phyloP scores from a whole-genome alignment of 148 eudicot genomes.

The Fagopyrum esculentum region DNA sequence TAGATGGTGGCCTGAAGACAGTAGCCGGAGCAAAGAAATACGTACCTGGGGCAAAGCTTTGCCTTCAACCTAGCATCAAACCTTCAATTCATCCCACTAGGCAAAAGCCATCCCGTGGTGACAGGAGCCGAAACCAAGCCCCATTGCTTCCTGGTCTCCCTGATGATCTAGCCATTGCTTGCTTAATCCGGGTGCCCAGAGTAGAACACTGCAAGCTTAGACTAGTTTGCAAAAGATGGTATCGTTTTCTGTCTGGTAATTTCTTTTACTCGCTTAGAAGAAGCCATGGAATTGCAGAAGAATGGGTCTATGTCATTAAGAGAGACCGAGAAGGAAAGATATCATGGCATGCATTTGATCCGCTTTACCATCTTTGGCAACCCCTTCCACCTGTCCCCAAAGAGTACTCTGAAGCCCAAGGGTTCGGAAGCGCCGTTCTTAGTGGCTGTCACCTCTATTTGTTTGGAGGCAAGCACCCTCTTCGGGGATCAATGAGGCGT shows the following conservation, averaged over 20 bases:
- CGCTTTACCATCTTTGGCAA: constrained; percentile 65
- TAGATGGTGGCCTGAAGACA: constrained; percentile 75
- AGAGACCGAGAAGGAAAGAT: constrained; percentile 72
- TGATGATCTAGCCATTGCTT: constrained; percentile 90
- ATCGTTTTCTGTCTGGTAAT: constrained; percentile 72
- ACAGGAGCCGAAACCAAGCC: constrained; percentile 53
- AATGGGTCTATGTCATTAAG: constrained; percentile 83
- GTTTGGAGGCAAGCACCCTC: constrained; percentile 88
- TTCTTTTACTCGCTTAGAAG: constrained; percentile 76
- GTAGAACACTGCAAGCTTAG: constrained; percentile 70
- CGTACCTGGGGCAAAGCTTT: constrained; percentile 75
- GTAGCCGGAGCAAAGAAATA: constrained; percentile 74
- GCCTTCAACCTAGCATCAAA: constrained; percentile 68
- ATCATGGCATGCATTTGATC: constrained; percentile 92
- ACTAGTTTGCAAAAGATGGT: constrained; percentile 86
- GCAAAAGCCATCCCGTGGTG: constrained; percentile 63
- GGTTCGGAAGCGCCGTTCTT: constrained; percentile 86
- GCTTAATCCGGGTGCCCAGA: constrained; percentile 83
- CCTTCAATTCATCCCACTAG: constrained; percentile 72
- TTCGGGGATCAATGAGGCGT: constrained; percentile 93
- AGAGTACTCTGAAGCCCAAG: constrained; percentile 72
- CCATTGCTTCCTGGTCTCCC: constrained; percentile 90
- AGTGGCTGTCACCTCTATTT: constrained; percentile 88
- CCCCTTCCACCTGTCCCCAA: constrained; percentile 93
- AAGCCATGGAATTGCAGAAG: constrained; percentile 56